phyloP scores from a whole-genome alignment of 345 rosid genomes.

The Melaleuca alternifolia region DNA sequence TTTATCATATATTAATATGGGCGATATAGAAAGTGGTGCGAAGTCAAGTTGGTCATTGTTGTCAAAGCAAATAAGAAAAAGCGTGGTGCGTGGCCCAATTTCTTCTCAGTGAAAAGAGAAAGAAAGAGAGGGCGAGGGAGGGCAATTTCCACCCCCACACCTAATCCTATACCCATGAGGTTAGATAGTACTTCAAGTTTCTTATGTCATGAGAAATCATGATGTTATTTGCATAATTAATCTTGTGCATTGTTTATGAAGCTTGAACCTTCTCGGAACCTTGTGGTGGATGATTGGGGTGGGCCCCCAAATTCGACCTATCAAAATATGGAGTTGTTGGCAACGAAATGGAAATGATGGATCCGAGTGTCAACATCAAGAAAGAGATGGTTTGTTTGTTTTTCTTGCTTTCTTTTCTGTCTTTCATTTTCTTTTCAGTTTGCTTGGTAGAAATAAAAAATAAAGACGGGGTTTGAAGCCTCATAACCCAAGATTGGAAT shows the following conservation, averaged over 20 bases:
- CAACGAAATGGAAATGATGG: constrained; percentile 17
- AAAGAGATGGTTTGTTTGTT: constrained; percentile 7
- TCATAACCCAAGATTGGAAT: not conserved
- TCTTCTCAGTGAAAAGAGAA: not conserved
- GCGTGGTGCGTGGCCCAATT: not conserved
- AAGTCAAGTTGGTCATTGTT: constrained; percentile 15
- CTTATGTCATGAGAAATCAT: constrained; percentile 21
- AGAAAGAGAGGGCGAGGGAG: not conserved
- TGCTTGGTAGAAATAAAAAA: not conserved
- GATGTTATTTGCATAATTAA: not conserved
- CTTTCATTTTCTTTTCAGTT: not conserved
- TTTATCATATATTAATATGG: not conserved
- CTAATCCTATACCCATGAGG: constrained; percentile 15
- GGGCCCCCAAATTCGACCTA: not conserved
- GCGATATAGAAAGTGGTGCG: not conserved
- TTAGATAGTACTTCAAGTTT: constrained; percentile 7
- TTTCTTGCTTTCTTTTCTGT: not conserved
- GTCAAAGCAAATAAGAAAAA: constrained; percentile 5
- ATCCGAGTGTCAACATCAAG: constrained; percentile 19
- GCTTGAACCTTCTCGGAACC: not conserved
- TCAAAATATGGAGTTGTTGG: constrained; percentile 4
- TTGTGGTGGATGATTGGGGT: not conserved
- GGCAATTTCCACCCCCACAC: constrained; percentile 5
- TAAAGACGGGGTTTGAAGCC: not conserved
- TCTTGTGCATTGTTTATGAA: not conserved